Percentiles rank a stretch among this genome's conserved stretches.
Conservation (phyloP, 2,329 filamentous ascomycete genomes). For the Aspergillus sp. region DNA sequence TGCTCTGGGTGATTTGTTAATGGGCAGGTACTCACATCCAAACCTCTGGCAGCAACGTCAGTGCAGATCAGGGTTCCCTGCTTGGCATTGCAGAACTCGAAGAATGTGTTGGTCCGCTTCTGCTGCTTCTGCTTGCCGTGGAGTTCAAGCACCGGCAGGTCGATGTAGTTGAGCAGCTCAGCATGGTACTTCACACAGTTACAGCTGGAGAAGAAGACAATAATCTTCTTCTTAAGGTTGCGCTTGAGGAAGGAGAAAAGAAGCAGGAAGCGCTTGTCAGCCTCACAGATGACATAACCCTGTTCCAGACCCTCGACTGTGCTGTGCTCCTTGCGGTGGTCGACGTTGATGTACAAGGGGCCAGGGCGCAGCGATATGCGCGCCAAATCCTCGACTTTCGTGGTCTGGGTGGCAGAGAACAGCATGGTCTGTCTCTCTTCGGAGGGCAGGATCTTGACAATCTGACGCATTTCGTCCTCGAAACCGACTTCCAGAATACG, state of each 20-base stretch:
- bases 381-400: slow-evolving; percentile 95
- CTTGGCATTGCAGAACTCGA: slow-evolving; percentile 87
- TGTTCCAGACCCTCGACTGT: slow-evolving; percentile 95
- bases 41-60: slow-evolving; percentile 89
- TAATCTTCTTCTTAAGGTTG: slow-evolving; percentile 93
- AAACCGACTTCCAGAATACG: slow-evolving; percentile 96
- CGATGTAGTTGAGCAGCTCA: slow-evolving; percentile 96
- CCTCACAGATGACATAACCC: slow-evolving; percentile 91
- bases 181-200: slow-evolving; percentile 95
- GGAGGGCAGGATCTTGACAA: slow-evolving; percentile 88
- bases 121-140: slow-evolving; percentile 98
- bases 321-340: slow-evolving; percentile 82
- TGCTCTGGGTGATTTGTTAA: background rate
- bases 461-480: slow-evolving; percentile 96
- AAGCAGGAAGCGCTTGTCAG: slow-evolving; percentile 89
- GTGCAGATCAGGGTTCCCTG: slow-evolving; percentile 92
- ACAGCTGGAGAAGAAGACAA: slow-evolving; percentile 93
- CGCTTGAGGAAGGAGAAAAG: slow-evolving; percentile 93
- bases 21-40: slow-evolving; percentile 65
- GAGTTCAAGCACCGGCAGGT: slow-evolving; percentile 81
- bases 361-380: slow-evolving; percentile 88
- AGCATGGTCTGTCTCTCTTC: slow-evolving; percentile 91
- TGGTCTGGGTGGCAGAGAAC: slow-evolving; percentile 98
- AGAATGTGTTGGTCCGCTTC: slow-evolving; percentile 98
- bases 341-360: slow-evolving; percentile 95